These are phyloP conservation scores for Coffea eugenioides DNA, from an alignment of 257 asterid species.

Conservation along the genomic window DNA sequence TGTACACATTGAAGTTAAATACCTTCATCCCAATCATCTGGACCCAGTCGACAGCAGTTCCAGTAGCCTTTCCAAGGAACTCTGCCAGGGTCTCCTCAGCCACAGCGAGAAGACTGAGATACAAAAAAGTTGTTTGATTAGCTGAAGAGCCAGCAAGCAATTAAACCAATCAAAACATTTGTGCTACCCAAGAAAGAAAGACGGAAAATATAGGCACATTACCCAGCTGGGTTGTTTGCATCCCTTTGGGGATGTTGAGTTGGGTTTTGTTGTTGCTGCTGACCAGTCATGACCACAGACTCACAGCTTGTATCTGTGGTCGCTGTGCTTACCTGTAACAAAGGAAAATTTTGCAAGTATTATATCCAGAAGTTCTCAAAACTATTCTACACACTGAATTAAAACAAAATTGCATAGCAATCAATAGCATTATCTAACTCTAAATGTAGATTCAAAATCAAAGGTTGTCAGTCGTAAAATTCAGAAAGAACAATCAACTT, in stretches of 20 bases:
- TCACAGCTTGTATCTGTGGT: slow-evolving; percentile 95
- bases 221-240: slow-evolving; percentile 99
- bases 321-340: slow-evolving; percentile 61
- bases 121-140: not conserved
- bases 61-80: slow-evolving; percentile 99
- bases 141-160: not conserved
- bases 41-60: slow-evolving; percentile 99
- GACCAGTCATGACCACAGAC: slow-evolving; percentile 91
- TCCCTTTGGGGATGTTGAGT: slow-evolving; percentile 87
- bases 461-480: not conserved
- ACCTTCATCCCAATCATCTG: slow-evolving; percentile 99
- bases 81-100: slow-evolving; percentile 99
- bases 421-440: not conserved
- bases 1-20: not conserved
- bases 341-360: not conserved
- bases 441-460: not conserved
- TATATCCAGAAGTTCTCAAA: not conserved
- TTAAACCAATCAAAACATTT: not conserved
- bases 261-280: slow-evolving; percentile 84
- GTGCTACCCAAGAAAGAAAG: not conserved
- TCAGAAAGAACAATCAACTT: not conserved
- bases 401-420: not conserved
- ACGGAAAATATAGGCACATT: slow-evolving; percentile 14
- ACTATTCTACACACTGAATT: not conserved
- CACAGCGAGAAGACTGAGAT: slow-evolving; percentile 75